Conservation (phyloP, 306 rosid species). For the Ochetophila trinervis region DNA sequence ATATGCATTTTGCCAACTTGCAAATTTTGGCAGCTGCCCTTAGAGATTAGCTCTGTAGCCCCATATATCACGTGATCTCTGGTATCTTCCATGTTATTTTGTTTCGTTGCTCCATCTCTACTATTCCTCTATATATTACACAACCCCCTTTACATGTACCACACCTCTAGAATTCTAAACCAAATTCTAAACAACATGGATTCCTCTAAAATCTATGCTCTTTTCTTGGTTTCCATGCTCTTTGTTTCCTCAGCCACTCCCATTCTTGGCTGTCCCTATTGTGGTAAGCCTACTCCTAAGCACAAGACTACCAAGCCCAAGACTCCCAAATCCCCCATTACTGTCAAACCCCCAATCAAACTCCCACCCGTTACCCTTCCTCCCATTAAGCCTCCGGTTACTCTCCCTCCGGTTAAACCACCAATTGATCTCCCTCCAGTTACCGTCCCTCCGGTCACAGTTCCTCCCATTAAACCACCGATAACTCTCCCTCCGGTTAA, state of each 20-base stretch:
- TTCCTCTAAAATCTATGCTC: constrained; percentile 51
- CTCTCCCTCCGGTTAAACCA: constrained; percentile 19
- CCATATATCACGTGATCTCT: constrained; percentile 81
- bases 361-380: constrained; percentile 18
- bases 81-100: constrained; percentile 32
- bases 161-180: not conserved
- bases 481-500: constrained; percentile 16
- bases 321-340: constrained; percentile 35
- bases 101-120: constrained; percentile 42
- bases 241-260: constrained; percentile 67
- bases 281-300: constrained; percentile 53
- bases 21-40: constrained; percentile 53
- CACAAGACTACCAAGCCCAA: constrained; percentile 26
- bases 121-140: constrained; percentile 22
- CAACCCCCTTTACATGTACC: constrained; percentile 1
- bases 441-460: constrained; percentile 16
- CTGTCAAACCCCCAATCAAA: constrained; percentile 21
- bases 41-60: constrained; percentile 32
- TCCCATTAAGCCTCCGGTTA: not conserved
- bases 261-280: constrained; percentile 60
- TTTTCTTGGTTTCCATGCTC: constrained; percentile 72
- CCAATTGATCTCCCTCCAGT: constrained; percentile 4
- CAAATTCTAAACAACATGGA: constrained; percentile 40
- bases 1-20: constrained; percentile 46
- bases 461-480: constrained; percentile 39